Conservation (phyloP, 208 protist genomes). For the Leishmania tropica region DNA sequence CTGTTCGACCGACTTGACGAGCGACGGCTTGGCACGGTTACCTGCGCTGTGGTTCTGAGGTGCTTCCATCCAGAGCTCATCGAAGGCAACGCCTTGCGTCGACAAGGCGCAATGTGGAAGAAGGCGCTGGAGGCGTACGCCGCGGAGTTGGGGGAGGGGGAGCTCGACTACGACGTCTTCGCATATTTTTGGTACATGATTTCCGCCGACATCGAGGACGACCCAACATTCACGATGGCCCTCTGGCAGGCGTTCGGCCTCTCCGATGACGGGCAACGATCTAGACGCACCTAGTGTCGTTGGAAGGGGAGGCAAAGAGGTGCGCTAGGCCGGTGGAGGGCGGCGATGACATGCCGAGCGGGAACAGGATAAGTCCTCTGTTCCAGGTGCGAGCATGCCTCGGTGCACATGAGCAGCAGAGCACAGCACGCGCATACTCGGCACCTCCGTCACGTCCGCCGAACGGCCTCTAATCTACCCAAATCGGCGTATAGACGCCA, state of each 20-base stretch:
- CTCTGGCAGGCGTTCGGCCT: slow-evolving; percentile 82
- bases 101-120: slow-evolving; percentile 45
- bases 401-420: background rate
- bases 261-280: slow-evolving; percentile 30
- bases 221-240: slow-evolving; percentile 80
- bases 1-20: slow-evolving; percentile 55
- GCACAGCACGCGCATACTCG: background rate
- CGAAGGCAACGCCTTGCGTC: slow-evolving; percentile 40
- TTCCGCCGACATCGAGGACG: slow-evolving; percentile 75
- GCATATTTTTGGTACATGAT: slow-evolving; percentile 77
- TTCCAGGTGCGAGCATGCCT: background rate
- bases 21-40: slow-evolving; percentile 11
- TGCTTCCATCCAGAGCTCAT: slow-evolving; percentile 53
- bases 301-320: background rate
- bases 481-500: background rate
- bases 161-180: slow-evolving; percentile 64
- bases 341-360: background rate
- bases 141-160: slow-evolving; percentile 37
- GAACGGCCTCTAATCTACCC: background rate
- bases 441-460: background rate
- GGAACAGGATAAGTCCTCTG: background rate
- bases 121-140: slow-evolving; percentile 41
- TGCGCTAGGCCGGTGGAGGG: background rate
- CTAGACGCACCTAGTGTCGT: background rate
- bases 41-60: slow-evolving; percentile 27